Base-by-base conservation (phyloP, 805 yeast genomes). In the Nakazawaea ernobii region DNA sequence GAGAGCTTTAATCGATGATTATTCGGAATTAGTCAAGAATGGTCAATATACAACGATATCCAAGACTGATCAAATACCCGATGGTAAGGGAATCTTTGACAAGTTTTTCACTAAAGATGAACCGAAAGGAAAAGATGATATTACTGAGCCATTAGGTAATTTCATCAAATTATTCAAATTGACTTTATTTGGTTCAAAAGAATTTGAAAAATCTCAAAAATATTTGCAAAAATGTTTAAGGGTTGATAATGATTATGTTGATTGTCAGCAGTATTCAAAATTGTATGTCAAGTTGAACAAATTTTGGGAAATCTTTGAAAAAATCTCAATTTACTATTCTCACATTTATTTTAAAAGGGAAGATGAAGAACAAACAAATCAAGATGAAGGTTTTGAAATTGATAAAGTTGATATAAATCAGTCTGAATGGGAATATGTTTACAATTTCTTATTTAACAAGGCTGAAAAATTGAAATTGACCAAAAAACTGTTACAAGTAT, bases 201-300 rank as follows among this genome's bases (percentile, higher is more conserved):
- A 45, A 17, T 57, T 49, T 14, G 20, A 28, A 11, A 48, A 43
- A 17, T 50, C 41, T 32, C 52, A 38, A 15, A 58, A 56, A 42
- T 44, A 51, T 28, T 35, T 62, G 35, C 64, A 63, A 54, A 80
- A 76, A 52, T 90, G 97, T 60, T 67, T 92, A 42, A 80, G 85
- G 46, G 73, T 79, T 39, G 92, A 92, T 62, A 86, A 88, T 62
- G 97, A 88, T 52, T 75, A 74, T 53, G 66, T 66, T 27, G 66
- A 63, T 2, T 89, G 96, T 62, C 79, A 81, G 29, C 65, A 59
- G 14, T 57, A 74, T 29, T 75, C 86, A 9, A 77, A 82, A 54
- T 61, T 80, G n/a, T 67, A 67, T 48, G 69, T 77, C 29, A 76
- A 73, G 49, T 65, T 80, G 50, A 63, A 59, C 35, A 68, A 60